A percentile compares a stretch with the other conserved stretches of the same genome.
phyloP scores from a whole-genome alignment of 495 filamentous ascomycete species.

The Friedmanniomyces simplex region DNA sequence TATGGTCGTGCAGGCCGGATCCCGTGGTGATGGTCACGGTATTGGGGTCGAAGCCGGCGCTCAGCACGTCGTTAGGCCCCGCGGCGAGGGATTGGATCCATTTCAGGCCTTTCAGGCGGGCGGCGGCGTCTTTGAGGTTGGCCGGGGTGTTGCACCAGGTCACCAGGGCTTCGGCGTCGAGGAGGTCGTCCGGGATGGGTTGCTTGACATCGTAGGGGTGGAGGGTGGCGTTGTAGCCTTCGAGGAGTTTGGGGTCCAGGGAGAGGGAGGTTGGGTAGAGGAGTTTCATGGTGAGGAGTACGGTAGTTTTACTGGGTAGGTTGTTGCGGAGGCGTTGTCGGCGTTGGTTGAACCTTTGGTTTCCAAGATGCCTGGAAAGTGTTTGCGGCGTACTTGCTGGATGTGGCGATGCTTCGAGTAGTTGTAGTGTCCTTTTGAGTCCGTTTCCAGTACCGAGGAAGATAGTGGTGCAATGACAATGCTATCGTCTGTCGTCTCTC shows the following conservation, averaged over 20 bases:
- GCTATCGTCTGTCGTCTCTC: too few relatives aligned
- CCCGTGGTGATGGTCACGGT: slow-evolving; percentile 41
- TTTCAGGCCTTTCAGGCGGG: slow-evolving; percentile 39
- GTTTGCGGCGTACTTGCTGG: too few relatives aligned
- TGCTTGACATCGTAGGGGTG: slow-evolving; percentile 45
- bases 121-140: slow-evolving; percentile 44
- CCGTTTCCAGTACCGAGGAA: too few relatives aligned
- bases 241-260: slow-evolving; percentile 38
- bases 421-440: too few relatives aligned
- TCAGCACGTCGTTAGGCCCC: slow-evolving; percentile 50
- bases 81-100: slow-evolving; percentile 55
- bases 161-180: slow-evolving; percentile 46
- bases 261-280: slow-evolving; percentile 50
- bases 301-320: too few relatives aligned
- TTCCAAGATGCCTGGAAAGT: too few relatives aligned
- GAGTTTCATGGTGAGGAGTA: slow-evolving; percentile 48
- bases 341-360: too few relatives aligned
- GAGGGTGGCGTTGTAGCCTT: slow-evolving; percentile 43
- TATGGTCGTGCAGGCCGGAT: slow-evolving; percentile 50
- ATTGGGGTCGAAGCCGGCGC: slow-evolving; percentile 43
- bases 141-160: slow-evolving; percentile 45
- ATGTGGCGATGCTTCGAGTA: too few relatives aligned
- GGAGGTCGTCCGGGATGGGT: slow-evolving; percentile 40
- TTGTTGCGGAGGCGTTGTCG: too few relatives aligned
- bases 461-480: too few relatives aligned